Evolutionary conservation across 2,329 filamentous ascomycete species (phyloP).

Genomic region (Aspergillus intermedius): DNA sequence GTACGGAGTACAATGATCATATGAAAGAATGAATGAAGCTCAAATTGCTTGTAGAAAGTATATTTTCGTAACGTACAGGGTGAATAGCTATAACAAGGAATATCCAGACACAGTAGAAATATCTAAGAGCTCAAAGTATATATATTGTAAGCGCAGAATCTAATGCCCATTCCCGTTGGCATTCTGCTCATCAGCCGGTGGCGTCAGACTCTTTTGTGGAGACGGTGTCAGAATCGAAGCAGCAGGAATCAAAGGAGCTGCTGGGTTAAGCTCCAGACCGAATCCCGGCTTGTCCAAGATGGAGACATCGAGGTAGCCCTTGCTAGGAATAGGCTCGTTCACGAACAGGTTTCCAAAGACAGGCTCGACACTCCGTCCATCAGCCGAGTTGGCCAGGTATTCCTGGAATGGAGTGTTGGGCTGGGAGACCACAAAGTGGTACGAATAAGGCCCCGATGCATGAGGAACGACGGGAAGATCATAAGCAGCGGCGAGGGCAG

Average conservation of each 20-base stretch:
- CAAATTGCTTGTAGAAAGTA: no score
- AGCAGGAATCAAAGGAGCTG: constrained; percentile 71
- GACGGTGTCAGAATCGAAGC: constrained; percentile 64
- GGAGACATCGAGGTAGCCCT: constrained; percentile 72
- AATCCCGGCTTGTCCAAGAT: constrained; percentile 87
- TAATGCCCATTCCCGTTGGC: constrained; percentile 11
- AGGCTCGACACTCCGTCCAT: constrained; percentile 81
- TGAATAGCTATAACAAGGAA: no score
- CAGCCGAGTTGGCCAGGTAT: constrained; percentile 86
- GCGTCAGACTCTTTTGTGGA: constrained; percentile 43
- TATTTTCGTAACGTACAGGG: no score
- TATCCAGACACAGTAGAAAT: no score
- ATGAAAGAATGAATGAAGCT: no score
- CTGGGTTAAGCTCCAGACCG: constrained; percentile 77
- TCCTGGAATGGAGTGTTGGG: constrained; percentile 93
- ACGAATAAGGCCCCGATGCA: constrained; percentile 87
- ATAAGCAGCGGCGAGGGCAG: constrained; percentile 83
- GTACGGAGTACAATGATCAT: no score
- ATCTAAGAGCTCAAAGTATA: not conserved
- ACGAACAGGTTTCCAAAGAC: constrained; percentile 88
- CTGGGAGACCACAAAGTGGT: constrained; percentile 92
- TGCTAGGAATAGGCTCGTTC: constrained; percentile 80
- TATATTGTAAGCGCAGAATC: constrained; percentile 4
- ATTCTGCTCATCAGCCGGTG: constrained; percentile 21
- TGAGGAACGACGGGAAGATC: constrained; percentile 95